A percentile compares a stretch with the other conserved stretches of the same genome.
These are phyloP conservation scores for Colletotrichum godetiae DNA, from an alignment of 2,329 filamentous ascomycete species.

Conservation along the genomic window DNA sequence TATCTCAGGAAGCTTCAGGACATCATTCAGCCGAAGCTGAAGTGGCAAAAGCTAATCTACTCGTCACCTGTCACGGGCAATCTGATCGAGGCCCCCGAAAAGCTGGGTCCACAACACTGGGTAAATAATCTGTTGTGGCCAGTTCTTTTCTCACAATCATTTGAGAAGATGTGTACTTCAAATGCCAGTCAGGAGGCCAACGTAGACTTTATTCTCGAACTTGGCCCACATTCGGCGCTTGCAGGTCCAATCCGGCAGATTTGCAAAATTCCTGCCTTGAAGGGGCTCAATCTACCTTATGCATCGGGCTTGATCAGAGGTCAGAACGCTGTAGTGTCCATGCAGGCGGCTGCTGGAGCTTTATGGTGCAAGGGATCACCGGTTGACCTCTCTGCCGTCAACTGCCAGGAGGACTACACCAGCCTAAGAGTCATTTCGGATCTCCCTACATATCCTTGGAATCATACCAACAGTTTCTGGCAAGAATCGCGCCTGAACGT, in stretches of 20 bases:
- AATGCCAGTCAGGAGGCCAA: not conserved
- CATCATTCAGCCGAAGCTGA: conserved; percentile 6
- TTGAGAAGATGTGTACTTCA: conserved; percentile 6
- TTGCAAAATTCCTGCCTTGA: conserved; percentile 45
- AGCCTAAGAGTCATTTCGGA: conserved; percentile 10
- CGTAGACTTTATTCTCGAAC: conserved; percentile 55
- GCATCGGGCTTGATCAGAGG: not conserved
- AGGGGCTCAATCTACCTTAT: not conserved
- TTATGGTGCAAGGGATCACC: conserved; percentile 10
- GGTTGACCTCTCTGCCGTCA: conserved; percentile 1
- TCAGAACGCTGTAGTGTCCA: conserved; percentile 4
- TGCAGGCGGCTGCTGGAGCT: conserved; percentile 9
- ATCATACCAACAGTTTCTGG: conserved; percentile 32
- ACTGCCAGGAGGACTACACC: conserved; percentile 29
- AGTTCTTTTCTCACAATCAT: conserved; percentile 14
- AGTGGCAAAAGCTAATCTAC: conserved; percentile 43
- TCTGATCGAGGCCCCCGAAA: conserved; percentile 39
- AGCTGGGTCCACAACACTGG: conserved; percentile 18
- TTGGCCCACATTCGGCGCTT: conserved; percentile 61
- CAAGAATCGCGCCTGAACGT: conserved; percentile 23
- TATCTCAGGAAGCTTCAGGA: conserved; percentile 3
- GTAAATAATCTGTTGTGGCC: conserved; percentile 20
- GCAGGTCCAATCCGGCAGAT: conserved; percentile 63
- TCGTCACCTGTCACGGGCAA: conserved; percentile 20
- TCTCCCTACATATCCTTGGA: conserved; percentile 38